phyloP scores from a whole-genome alignment of 768 basidiomycete genomes.

The Boletales sp. region DNA sequence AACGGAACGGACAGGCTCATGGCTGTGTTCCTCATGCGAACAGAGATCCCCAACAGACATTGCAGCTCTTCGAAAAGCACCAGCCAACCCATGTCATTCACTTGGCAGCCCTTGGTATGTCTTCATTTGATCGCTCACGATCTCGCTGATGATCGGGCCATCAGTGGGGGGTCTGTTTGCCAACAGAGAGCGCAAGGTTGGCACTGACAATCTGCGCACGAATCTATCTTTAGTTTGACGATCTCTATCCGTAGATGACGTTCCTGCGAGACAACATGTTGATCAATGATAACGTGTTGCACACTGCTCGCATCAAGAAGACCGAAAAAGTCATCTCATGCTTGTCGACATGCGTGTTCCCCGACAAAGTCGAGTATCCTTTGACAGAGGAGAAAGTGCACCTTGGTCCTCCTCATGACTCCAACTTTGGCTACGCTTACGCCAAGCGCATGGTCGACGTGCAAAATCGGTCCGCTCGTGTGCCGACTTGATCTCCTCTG shows the following conservation, averaged over 20 bases:
- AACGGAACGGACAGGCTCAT: not conserved
- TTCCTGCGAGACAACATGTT: slow-evolving; percentile 93
- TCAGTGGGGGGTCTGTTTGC: slow-evolving; percentile 91
- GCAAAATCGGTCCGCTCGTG: slow-evolving; percentile 74
- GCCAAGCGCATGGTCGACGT: slow-evolving; percentile 96
- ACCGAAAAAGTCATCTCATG: slow-evolving; percentile 86
- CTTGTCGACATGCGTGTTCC: slow-evolving; percentile 96
- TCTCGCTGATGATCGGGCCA: slow-evolving; percentile 5
- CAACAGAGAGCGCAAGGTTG: slow-evolving; percentile 91
- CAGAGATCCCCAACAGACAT: slow-evolving; percentile 70
- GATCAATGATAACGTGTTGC: slow-evolving; percentile 93
- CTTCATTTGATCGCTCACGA: slow-evolving; percentile 1
- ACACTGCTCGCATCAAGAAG: slow-evolving; percentile 62
- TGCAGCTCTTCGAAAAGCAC: slow-evolving; percentile 80
- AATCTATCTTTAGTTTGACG: slow-evolving; percentile 1
- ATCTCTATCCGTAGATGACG: slow-evolving; percentile 51
- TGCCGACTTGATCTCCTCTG: no score
- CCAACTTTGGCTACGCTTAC: slow-evolving; percentile 96
- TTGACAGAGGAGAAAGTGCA: slow-evolving; percentile 93
- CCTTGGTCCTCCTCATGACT: slow-evolving; percentile 85
- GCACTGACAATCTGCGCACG: slow-evolving; percentile 1
- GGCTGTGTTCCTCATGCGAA: not conserved
- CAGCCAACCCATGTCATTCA: slow-evolving; percentile 97
- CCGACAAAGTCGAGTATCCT: slow-evolving; percentile 91
- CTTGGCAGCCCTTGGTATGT: slow-evolving; percentile 86